These are phyloP conservation scores for Penicillium janthinellum DNA, from an alignment of 2,329 filamentous ascomycete genomes.

Conservation along the genomic window DNA sequence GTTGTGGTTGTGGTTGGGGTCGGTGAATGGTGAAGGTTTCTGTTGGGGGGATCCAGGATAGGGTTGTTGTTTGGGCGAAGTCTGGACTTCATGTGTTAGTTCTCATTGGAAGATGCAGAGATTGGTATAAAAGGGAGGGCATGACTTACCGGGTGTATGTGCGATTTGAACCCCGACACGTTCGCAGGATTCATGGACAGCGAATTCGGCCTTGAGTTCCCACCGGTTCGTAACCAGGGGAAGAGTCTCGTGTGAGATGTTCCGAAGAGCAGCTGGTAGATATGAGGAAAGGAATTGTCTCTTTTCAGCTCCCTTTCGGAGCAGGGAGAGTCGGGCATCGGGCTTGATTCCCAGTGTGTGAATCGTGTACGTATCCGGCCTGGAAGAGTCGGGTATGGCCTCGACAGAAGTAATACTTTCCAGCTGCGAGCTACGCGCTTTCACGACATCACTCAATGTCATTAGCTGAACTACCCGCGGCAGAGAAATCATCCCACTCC, in stretches of 20 bases:
- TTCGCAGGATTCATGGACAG: conserved; percentile 27
- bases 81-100: conserved; percentile 20
- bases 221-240: conserved; percentile 23
- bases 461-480: conserved; percentile 49
- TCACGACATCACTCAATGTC: conserved; percentile 40
- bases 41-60: conserved; percentile 41
- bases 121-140: neutral
- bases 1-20: conserved; percentile 13
- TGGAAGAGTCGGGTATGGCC: conserved; percentile 17
- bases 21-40: conserved; percentile 49
- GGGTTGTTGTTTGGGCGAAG: conserved; percentile 35
- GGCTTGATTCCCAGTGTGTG: conserved; percentile 48
- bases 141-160: conserved; percentile 25
- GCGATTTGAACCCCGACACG: conserved; percentile 35
- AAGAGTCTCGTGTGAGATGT: neutral
- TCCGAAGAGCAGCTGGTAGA: conserved; percentile 7
- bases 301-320: conserved; percentile 31
- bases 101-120: neutral
- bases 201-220: conserved; percentile 32
- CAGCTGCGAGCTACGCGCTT: conserved; percentile 41
- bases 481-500: conserved; percentile 53
- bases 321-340: conserved; percentile 27
- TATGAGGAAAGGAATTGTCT: neutral
- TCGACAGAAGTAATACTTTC: conserved; percentile 49
- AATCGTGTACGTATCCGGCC: conserved; percentile 38